phyloP scores from a whole-genome alignment of 495 filamentous ascomycete species.

The Annulohypoxylon nitens region DNA sequence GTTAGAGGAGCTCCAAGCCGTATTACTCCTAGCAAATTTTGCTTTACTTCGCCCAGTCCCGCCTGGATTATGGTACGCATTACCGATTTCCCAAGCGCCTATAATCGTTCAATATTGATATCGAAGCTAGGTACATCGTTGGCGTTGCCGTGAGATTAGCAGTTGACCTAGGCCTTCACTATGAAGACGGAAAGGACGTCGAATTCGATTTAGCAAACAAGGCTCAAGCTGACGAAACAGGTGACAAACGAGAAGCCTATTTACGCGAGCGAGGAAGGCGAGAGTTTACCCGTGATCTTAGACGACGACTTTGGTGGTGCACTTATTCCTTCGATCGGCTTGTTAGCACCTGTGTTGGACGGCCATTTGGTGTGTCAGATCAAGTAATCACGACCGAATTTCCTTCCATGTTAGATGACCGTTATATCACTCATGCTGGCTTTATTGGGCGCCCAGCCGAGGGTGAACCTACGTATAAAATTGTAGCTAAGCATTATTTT shows the following conservation, averaged over 20 bases:
- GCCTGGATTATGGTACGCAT: slow-evolving; percentile 81
- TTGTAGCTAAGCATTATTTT: slow-evolving; percentile 91
- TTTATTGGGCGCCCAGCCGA: slow-evolving; percentile 68
- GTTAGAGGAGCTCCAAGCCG: slow-evolving; percentile 91
- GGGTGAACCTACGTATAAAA: slow-evolving; percentile 81
- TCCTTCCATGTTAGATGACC: slow-evolving; percentile 86
- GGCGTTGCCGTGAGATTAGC: slow-evolving; percentile 91
- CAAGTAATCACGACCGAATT: slow-evolving; percentile 95
- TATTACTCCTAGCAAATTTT: slow-evolving; percentile 90
- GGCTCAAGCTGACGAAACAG: slow-evolving; percentile 37
- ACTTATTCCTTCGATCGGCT: slow-evolving; percentile 94
- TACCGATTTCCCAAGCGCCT: neutral
- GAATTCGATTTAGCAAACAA: slow-evolving; percentile 56
- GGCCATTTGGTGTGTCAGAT: slow-evolving; percentile 93
- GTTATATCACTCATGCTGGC: slow-evolving; percentile 87
- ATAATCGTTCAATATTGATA: slow-evolving; percentile 23
- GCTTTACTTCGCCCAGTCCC: slow-evolving; percentile 90
- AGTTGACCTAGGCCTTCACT: slow-evolving; percentile 92
- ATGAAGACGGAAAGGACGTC: slow-evolving; percentile 86
- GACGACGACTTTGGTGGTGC: slow-evolving; percentile 95
- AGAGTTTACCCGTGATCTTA: slow-evolving; percentile 88
- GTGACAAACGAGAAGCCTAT: slow-evolving; percentile 51
- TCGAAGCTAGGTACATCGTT: slow-evolving; percentile 77
- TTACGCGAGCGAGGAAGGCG: slow-evolving; percentile 74
- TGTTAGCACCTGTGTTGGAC: slow-evolving; percentile 90